Evolutionary conservation across 768 basidiomycete genomes (phyloP), one percentile per base, ranked within the genome.

Genomic region (Royoungia palumana): DNA sequence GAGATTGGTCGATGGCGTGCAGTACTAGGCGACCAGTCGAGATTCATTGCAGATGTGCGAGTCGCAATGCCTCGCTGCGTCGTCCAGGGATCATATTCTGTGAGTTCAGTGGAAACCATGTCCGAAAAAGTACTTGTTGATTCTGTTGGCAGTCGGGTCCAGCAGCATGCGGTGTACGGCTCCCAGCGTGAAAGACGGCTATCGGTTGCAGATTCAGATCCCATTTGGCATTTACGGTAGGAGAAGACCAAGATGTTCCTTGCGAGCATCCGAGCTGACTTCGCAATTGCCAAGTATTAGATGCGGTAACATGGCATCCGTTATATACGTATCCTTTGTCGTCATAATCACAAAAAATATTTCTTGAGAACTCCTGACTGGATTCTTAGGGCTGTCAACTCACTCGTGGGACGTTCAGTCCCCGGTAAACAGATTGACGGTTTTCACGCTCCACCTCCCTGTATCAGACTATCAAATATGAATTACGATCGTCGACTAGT

Each of bases 271-370:
- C 41, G 42, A 44, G 16, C 50, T 30, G 14, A 51, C 42, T 21
- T 47, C 41, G 50, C 24, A 41, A 37, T 28, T 37, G 30, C 45
- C 50, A 53, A 7, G 53, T 35, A 41, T 46, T 41, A 39, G 36
- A 57, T 59, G 47, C 12, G 22, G 50, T 56, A 51, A 62, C 38
- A 16, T 39, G 30, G 25, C 12, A 37, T 45, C 32, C 25, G 22
- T 37, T 42, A 44, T 42, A 46, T 62, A 58, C 52, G 52, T 62
- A 59, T 47, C 59, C 55, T 55, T 51, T 46, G 25, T 62, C 44
- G 27, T 49, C 36, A 50, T 46, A 44, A n/a, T n/a, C n/a, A n/a
- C n/a, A n/a, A 58, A 50, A 63, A 43, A 49, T 20, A 8, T 53
- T 47, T 49, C 56, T 58, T 65, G 47, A 62, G 56, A 61, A 49